These are phyloP conservation scores for Dryadomyces quercivorus DNA, from an alignment of 2,329 filamentous ascomycete species.

Conservation along the genomic window DNA sequence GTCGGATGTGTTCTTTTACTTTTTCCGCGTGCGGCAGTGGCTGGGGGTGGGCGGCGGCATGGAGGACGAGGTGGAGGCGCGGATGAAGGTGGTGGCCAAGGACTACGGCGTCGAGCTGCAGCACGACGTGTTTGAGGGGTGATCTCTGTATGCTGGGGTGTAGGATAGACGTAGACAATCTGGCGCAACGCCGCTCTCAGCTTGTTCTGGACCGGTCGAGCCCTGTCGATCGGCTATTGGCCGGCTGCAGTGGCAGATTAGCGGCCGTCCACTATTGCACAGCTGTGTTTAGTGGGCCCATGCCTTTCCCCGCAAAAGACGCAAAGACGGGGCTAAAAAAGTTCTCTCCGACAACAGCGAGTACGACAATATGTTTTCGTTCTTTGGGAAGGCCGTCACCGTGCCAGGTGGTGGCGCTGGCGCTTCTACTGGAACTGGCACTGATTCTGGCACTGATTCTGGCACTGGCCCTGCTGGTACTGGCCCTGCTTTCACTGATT, in stretches of 20 bases:
- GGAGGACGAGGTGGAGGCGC: constrained; percentile 85
- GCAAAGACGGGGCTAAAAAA: background rate
- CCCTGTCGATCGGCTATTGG: background rate
- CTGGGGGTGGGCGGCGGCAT: constrained; percentile 70
- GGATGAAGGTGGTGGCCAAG: constrained; percentile 78
- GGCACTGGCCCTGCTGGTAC: no score
- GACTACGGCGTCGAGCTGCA: constrained; percentile 88
- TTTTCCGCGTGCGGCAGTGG: constrained; percentile 64
- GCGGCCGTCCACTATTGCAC: no score
- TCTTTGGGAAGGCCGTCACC: constrained; percentile 3
- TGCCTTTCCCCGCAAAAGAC: background rate
- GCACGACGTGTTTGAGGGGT: constrained; percentile 81
- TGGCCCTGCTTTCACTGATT: no score
- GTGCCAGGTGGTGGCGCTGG: no score
- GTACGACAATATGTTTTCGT: constrained; percentile 1
- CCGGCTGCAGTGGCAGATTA: no score
- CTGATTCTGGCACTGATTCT: no score
- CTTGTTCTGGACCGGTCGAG: background rate
- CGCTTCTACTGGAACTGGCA: no score
- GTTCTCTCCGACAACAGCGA: background rate
- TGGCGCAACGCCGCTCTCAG: background rate
- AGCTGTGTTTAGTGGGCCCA: no score
- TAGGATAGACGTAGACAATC: background rate
- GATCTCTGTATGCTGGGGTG: constrained; percentile 7
- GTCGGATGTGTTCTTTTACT: constrained; percentile 75